phyloP scores from a whole-genome alignment of 306 rosid genomes.

The Fragaria iinumae region DNA sequence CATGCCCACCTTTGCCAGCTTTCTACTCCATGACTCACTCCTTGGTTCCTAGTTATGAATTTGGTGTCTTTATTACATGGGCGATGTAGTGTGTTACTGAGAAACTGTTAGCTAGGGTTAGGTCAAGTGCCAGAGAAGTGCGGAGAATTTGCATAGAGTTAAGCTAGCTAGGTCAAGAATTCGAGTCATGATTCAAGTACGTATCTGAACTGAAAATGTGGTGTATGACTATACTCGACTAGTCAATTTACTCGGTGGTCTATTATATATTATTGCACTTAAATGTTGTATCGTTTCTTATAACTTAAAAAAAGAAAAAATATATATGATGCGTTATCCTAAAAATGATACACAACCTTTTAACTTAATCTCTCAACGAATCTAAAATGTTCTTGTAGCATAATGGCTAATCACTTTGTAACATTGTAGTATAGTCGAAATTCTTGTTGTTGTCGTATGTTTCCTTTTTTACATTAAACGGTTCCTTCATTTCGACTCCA shows the following conservation, averaged over 20 bases:
- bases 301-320: no score
- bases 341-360: no score
- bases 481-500: neutral
- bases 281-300: no score
- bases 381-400: no score
- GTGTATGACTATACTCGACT: no score
- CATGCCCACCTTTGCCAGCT: constrained; percentile 62
- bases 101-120: neutral
- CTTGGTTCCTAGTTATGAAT: neutral
- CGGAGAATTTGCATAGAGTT: neutral
- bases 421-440: neutral
- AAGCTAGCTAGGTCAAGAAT: neutral
- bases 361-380: no score
- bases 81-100: neutral
- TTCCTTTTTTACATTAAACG: neutral
- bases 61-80: neutral
- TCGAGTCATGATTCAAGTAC: no score
- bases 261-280: no score
- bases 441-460: neutral
- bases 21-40: constrained; percentile 33
- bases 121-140: neutral
- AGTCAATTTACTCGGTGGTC: neutral
- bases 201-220: no score
- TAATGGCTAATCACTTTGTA: no score
- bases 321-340: neutral